Conservation (phyloP, 2,329 filamentous ascomycete species). For the Dothideomycetes sp. region DNA sequence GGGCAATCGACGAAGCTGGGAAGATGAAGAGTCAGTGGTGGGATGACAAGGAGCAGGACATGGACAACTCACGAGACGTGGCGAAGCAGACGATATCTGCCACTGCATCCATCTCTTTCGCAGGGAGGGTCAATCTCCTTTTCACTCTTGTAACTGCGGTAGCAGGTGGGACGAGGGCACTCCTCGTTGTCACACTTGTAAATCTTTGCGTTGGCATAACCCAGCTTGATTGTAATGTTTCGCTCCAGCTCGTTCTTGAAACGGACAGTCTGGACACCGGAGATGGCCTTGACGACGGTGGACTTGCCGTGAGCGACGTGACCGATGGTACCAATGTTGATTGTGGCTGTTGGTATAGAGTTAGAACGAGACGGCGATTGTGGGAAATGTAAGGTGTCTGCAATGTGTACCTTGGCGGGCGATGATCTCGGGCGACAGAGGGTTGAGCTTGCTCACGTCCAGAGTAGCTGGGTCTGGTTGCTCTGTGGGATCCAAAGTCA, state of each 20-base stretch:
- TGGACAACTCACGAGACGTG: slow-evolving; percentile 72
- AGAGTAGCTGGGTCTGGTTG: slow-evolving; percentile 89
- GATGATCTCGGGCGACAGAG: slow-evolving; percentile 92
- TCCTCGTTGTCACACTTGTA: slow-evolving; percentile 93
- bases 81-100: slow-evolving; percentile 77
- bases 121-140: slow-evolving; percentile 97
- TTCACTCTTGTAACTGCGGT: slow-evolving; percentile 94
- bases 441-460: slow-evolving; percentile 68
- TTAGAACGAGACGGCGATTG: neutral
- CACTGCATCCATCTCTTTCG: slow-evolving; percentile 81
- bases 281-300: slow-evolving; percentile 98
- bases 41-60: too few relatives aligned
- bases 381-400: too few relatives aligned
- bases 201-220: slow-evolving; percentile 98
- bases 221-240: slow-evolving; percentile 99
- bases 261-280: slow-evolving; percentile 93
- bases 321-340: slow-evolving; percentile 97
- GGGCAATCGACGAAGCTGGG: slow-evolving; percentile 87
- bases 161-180: slow-evolving; percentile 91
- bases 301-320: slow-evolving; percentile 99
- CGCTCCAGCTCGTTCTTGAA: slow-evolving; percentile 99
- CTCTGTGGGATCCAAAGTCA: too few relatives aligned
- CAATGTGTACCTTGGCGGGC: slow-evolving; percentile 72
- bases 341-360: slow-evolving; percentile 25
- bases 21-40: slow-evolving; percentile 3